phyloP scores from a whole-genome alignment of 2,329 filamentous ascomycete species.

The Coniochaeta hoffmannii region DNA sequence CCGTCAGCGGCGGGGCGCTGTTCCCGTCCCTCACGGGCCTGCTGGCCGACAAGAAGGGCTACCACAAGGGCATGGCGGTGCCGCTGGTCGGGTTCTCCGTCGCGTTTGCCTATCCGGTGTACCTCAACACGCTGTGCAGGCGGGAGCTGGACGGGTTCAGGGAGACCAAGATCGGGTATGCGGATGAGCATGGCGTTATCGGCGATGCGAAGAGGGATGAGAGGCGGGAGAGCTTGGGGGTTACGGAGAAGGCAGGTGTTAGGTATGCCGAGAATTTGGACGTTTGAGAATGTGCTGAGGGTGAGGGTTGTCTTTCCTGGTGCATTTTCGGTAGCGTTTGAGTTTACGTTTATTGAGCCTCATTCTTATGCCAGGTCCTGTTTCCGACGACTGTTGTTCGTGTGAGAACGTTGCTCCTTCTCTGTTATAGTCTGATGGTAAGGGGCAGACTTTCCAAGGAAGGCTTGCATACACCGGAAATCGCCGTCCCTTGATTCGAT shows the following conservation, averaged over 20 bases:
- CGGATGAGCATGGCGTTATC: slow-evolving; percentile 5
- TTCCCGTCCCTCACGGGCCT: slow-evolving; percentile 64
- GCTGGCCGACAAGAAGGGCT: slow-evolving; percentile 54
- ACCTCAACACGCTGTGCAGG: slow-evolving; percentile 49
- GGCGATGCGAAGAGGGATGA: background rate
- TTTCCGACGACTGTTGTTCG: too few species aligned
- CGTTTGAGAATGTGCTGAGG: background rate
- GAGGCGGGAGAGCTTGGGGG: background rate
- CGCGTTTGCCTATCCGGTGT: slow-evolving; percentile 45
- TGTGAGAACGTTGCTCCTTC: too few species aligned
- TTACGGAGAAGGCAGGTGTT: background rate
- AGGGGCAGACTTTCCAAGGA: too few species aligned
- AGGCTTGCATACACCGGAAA: too few species aligned
- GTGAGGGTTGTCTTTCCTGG: background rate
- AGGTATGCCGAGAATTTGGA: background rate
- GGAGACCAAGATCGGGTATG: slow-evolving; percentile 28
- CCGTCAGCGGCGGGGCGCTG: slow-evolving; percentile 62
- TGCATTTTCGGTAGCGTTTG: too few species aligned
- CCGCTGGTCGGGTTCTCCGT: slow-evolving; percentile 50
- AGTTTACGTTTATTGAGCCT: too few species aligned
- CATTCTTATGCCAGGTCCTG: too few species aligned
- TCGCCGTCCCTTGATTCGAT: too few species aligned
- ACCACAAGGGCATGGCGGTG: slow-evolving; percentile 57
- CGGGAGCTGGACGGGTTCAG: slow-evolving; percentile 45
- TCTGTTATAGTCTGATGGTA: too few species aligned